Percentiles rank a stretch among this genome's conserved stretches.
Conservation (phyloP, 2,329 filamentous ascomycete species). For the Fusarium sp. region DNA sequence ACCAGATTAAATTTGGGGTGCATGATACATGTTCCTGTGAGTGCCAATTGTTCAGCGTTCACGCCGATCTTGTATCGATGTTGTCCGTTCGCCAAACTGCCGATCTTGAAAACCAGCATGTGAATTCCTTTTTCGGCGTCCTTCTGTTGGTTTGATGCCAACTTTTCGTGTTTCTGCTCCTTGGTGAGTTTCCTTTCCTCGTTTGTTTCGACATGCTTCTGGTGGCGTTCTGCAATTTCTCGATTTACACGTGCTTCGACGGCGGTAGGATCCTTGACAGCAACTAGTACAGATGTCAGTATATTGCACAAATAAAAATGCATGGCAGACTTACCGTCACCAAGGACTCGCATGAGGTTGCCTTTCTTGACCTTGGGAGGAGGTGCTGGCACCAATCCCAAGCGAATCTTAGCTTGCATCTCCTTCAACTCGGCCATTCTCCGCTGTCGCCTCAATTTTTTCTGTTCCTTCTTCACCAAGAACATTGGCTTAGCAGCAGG, state of each 20-base stretch:
- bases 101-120: slow-evolving; percentile 88
- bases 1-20: slow-evolving; percentile 90
- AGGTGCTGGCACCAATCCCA: slow-evolving; percentile 89
- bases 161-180: slow-evolving; percentile 86
- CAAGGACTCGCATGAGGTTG: slow-evolving; percentile 96
- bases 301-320: background rate
- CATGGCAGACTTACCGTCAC: slow-evolving; percentile 70
- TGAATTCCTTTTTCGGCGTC: slow-evolving; percentile 89
- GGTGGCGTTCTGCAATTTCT: slow-evolving; percentile 88
- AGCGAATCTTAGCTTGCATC: slow-evolving; percentile 92
- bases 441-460: slow-evolving; percentile 88
- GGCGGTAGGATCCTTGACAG: slow-evolving; percentile 94
- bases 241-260: slow-evolving; percentile 94
- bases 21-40: slow-evolving; percentile 92
- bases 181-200: slow-evolving; percentile 89
- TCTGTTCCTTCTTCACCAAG: slow-evolving; percentile 89
- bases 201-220: slow-evolving; percentile 82
- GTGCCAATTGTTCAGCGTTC: slow-evolving; percentile 88
- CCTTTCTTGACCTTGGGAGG: slow-evolving; percentile 97
- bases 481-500: slow-evolving; percentile 89
- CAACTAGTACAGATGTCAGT: slow-evolving; percentile 52
- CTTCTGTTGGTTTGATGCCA: slow-evolving; percentile 83
- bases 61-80: slow-evolving; percentile 93
- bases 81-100: slow-evolving; percentile 89
- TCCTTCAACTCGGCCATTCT: slow-evolving; percentile 95